Evolutionary conservation across 1,284 basidiomycete species (phyloP).

Genomic region (Cryptococcus sp.): DNA sequence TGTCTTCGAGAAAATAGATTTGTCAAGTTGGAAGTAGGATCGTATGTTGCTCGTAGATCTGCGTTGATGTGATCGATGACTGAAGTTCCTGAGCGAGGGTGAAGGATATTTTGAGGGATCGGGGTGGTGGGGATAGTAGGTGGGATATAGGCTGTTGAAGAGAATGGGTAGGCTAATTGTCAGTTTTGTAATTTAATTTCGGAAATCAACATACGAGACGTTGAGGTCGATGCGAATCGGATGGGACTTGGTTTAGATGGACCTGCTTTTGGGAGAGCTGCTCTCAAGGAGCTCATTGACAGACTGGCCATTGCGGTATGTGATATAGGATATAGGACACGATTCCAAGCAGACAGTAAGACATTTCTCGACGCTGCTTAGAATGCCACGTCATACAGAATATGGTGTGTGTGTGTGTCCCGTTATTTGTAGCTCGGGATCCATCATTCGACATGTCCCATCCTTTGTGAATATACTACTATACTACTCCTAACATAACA

Average conservation of each 20-base stretch:
- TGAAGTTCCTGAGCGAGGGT: conserved; percentile 60
- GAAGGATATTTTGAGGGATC: conserved; percentile 49
- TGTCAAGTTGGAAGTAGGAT: conserved; percentile 63
- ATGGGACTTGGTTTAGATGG: not conserved
- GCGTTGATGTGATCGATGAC: conserved; percentile 71
- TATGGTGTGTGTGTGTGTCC: no score
- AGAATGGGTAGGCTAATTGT: conserved; percentile 62
- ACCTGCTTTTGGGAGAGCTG: conserved; percentile 1
- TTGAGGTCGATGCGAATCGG: not conserved
- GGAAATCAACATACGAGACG: not conserved
- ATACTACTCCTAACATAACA: no score
- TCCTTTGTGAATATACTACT: no score
- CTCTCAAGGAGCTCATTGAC: not conserved
- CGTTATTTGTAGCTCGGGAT: no score
- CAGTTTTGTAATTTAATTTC: not conserved
- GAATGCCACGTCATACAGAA: no score
- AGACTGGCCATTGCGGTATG: not conserved
- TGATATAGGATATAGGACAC: no score
- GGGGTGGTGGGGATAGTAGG: conserved; percentile 45
- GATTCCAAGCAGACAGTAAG: no score
- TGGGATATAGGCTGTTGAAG: conserved; percentile 60
- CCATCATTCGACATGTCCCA: no score
- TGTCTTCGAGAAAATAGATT: conserved; percentile 67
- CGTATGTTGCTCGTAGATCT: conserved; percentile 60
- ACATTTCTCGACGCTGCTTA: no score